phyloP scores from a whole-genome alignment of 2,329 filamentous ascomycete species.

The Tolypocladium inflatum region DNA sequence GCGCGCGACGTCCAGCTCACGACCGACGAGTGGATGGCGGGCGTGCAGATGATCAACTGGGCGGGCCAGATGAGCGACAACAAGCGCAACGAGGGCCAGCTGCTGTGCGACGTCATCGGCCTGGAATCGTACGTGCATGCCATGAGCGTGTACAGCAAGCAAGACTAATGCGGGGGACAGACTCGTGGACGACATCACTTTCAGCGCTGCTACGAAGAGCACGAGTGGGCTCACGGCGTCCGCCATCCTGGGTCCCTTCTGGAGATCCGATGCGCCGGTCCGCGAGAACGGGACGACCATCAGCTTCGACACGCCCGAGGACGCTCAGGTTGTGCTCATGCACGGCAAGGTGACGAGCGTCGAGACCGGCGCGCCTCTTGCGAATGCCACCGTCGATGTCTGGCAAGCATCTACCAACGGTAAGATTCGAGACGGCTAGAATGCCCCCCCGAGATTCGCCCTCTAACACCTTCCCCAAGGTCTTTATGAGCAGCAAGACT shows the following conservation, averaged over 20 bases:
- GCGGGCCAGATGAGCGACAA: conserved; percentile 60
- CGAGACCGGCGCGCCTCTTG: conserved; percentile 53
- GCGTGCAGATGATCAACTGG: conserved; percentile 47
- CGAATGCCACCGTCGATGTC: conserved; percentile 59
- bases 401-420: conserved; percentile 74
- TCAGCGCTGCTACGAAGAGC: conserved; percentile 40
- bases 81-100: conserved; percentile 64
- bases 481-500: conserved; percentile 64
- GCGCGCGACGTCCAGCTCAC: conserved; percentile 71
- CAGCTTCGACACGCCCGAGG: conserved; percentile 38
- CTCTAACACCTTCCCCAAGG: conserved; percentile 13
- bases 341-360: conserved; percentile 50
- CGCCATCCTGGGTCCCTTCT: conserved; percentile 80
- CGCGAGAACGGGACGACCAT: conserved; percentile 63
- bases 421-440: conserved; percentile 10
- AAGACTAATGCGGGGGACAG: conserved; percentile 15
- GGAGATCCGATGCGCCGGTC: conserved; percentile 61
- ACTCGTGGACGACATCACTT: conserved; percentile 74
- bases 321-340: conserved; percentile 49
- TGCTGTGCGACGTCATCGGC: conserved; percentile 64
- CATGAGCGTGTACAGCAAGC: neutral
- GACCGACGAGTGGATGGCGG: conserved; percentile 69
- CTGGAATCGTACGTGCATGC: conserved; percentile 49
- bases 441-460: neutral
- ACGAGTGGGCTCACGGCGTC: conserved; percentile 53